Base-by-base conservation (phyloP, 108 stramenopile genomes). In the Heterococcus sp. region DNA sequence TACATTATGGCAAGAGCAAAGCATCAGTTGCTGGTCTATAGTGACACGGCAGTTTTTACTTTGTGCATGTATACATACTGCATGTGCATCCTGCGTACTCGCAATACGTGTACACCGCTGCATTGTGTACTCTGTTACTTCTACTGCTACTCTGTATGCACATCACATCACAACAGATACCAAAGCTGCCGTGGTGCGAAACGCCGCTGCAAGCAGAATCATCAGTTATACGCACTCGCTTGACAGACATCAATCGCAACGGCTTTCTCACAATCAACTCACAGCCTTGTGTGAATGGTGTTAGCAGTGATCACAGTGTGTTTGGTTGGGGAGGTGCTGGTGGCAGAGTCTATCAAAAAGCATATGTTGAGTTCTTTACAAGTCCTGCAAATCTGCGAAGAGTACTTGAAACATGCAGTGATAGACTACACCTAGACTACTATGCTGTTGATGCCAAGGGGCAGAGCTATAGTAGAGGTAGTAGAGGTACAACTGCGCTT, bases 291-390 rank as follows among this genome's bases (percentile, higher is more conserved):
- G 94, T 95, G 34, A 94, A 96, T 85, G 97, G 93, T 2, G 92
- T 73, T 30, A 79, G 81, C 1, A 92, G 91, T 66, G 89, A 89
- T 32, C 86, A 96, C 80, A 82, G 89, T 29, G 85, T 84, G 11
- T 95, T 94, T 86, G 97, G 97, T 31, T 98, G 97, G 97, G 97
- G 97, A 58, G 94, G 95, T 2, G 78, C 80, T 33, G 95, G 94
- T 30, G 97, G 97, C 0, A 87, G 90, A 38, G 94, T 96, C 38
- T 98, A 98, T 82, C 97, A 98, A 84, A 95, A 96, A 85, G 95
- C 93, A 2, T 98, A 98, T 86, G 91, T 93, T 70, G 97, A 98
- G 88, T 96, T 91, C 86, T 97, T 97, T 88, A 87, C 92, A 37
- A 92, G 91, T 39, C 95, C 94, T 3, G 89, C 89, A 67, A 87